phyloP scores from a whole-genome alignment of 2,329 filamentous ascomycete species.

The Fusarium sacchari region DNA sequence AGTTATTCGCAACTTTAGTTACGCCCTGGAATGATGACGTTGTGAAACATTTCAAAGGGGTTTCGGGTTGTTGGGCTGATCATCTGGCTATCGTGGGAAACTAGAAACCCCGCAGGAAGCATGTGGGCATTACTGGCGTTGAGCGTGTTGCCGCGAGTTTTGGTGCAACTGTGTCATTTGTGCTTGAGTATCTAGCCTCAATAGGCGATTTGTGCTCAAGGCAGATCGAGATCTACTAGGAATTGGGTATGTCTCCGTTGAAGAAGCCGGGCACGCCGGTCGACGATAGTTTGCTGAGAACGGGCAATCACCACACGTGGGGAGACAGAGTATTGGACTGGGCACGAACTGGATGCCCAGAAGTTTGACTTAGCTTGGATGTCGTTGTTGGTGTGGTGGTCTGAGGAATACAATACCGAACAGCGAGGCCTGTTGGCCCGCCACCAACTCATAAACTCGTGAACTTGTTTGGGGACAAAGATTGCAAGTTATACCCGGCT shows the following conservation, averaged over 20 bases:
- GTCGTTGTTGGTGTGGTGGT: slow-evolving; percentile 26
- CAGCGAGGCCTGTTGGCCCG: slow-evolving; percentile 1
- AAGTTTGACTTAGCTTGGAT: slow-evolving; percentile 10
- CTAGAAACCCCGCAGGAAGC: not conserved
- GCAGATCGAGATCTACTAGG: slow-evolving; percentile 29
- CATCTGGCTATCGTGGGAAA: not conserved
- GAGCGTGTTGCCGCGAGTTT: not conserved
- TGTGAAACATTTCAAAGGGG: slow-evolving; percentile 9
- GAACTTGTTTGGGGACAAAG: slow-evolving; percentile 4
- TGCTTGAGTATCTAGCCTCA: slow-evolving; percentile 21
- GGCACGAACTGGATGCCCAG: slow-evolving; percentile 10
- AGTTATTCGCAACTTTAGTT: slow-evolving; percentile 6
- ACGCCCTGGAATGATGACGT: slow-evolving; percentile 11
- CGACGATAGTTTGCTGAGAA: slow-evolving; percentile 2
- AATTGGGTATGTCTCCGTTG: not conserved
- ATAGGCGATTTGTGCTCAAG: slow-evolving; percentile 3
- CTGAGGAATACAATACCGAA: slow-evolving; percentile 1
- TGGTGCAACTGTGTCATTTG: slow-evolving; percentile 23
- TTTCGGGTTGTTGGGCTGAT: not conserved
- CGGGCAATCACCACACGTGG: slow-evolving; percentile 24
- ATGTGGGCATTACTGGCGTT: not conserved
- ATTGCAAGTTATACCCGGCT: slow-evolving; percentile 17
- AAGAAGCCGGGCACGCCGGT: slow-evolving; percentile 19
- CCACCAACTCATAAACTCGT: not conserved
- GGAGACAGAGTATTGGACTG: slow-evolving; percentile 15